These are phyloP conservation scores for Kurtzmaniella quercitrusa DNA, from an alignment of 1,139 yeast species.

Conservation along the genomic window DNA sequence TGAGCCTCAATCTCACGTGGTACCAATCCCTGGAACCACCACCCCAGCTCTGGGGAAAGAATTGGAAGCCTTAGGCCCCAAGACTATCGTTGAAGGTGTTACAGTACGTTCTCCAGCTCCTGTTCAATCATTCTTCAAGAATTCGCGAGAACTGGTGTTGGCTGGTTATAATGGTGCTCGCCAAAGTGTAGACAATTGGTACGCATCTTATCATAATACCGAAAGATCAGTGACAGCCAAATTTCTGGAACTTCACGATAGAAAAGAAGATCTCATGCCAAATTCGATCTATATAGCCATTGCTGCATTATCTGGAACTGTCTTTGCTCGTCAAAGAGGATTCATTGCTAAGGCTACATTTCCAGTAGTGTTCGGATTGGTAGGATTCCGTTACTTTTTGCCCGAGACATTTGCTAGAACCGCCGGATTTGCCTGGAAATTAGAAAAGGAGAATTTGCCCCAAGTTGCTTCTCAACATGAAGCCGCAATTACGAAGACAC, in stretches of 20 bases:
- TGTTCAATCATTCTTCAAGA: constrained; percentile 47
- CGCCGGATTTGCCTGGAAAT: constrained; percentile 54
- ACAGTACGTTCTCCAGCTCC: constrained; percentile 50
- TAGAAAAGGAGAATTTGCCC: constrained; percentile 66
- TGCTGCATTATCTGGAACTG: constrained; percentile 78
- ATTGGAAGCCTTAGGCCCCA: constrained; percentile 37
- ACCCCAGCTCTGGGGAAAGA: constrained; percentile 50
- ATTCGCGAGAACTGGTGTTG: constrained; percentile 36
- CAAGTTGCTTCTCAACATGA: constrained; percentile 64
- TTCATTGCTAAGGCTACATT: constrained; percentile 52
- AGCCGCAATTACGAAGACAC: constrained; percentile 42
- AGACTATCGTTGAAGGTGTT: constrained; percentile 51
- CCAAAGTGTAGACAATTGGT: constrained; percentile 30
- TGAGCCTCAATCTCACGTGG: constrained; percentile 39
- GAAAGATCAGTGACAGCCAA: constrained; percentile 70
- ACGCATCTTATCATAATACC: constrained; percentile 48
- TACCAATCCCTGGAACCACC: constrained; percentile 52
- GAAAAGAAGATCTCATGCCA: constrained; percentile 72
- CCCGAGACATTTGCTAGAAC: constrained; percentile 77
- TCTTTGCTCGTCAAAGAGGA: constrained; percentile 71
- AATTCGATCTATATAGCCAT: constrained; percentile 67
- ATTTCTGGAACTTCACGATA: constrained; percentile 64
- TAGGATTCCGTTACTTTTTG: constrained; percentile 68
- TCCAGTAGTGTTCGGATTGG: constrained; percentile 65
- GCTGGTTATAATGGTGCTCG: constrained; percentile 15